Percentiles rank a stretch among this genome's conserved stretches.
Evolutionary conservation across 495 filamentous ascomycete species (phyloP).

Genomic region (Eremomyces bilateralis): DNA sequence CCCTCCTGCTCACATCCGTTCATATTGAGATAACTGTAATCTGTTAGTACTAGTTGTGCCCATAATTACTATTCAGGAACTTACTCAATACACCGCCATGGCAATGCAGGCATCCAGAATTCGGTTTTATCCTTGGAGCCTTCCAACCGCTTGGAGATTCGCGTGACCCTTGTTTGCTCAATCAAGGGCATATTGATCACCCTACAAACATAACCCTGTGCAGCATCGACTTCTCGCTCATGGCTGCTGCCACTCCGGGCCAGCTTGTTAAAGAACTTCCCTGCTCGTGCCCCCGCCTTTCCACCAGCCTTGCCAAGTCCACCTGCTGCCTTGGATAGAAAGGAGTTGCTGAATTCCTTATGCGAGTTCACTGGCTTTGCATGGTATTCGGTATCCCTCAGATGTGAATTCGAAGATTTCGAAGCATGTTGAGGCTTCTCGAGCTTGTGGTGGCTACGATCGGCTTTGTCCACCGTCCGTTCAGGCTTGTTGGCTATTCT

Average conservation of each 20-base stretch:
- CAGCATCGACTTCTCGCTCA: constrained; percentile 34
- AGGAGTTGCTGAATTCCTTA: constrained; percentile 52
- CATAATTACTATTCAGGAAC: constrained; percentile 8
- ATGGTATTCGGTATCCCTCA: too few relatives aligned
- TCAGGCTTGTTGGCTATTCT: too few relatives aligned
- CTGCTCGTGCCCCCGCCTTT: too few relatives aligned
- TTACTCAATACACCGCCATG: constrained; percentile 74
- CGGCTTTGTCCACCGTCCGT: too few relatives aligned
- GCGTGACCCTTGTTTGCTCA: constrained; percentile 64
- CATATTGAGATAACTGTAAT: constrained; percentile 55
- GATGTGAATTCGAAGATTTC: too few relatives aligned
- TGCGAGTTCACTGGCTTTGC: too few relatives aligned
- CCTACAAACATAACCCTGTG: constrained; percentile 47
- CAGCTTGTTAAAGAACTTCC: constrained; percentile 56
- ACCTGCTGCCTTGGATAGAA: constrained; percentile 48
- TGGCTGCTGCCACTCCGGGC: constrained; percentile 46
- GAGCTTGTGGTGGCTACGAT: too few relatives aligned
- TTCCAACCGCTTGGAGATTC: constrained; percentile 68
- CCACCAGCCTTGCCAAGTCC: constrained; percentile 53
- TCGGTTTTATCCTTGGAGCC: constrained; percentile 79
- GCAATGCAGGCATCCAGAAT: constrained; percentile 90
- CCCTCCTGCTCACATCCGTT: constrained; percentile 81
- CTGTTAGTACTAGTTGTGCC: constrained; percentile 2
- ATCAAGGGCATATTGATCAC: constrained; percentile 63
- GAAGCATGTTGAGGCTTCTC: too few relatives aligned